Evolutionary conservation across 805 yeast species (phyloP).

Genomic region (Grigorovia jiainica): DNA sequence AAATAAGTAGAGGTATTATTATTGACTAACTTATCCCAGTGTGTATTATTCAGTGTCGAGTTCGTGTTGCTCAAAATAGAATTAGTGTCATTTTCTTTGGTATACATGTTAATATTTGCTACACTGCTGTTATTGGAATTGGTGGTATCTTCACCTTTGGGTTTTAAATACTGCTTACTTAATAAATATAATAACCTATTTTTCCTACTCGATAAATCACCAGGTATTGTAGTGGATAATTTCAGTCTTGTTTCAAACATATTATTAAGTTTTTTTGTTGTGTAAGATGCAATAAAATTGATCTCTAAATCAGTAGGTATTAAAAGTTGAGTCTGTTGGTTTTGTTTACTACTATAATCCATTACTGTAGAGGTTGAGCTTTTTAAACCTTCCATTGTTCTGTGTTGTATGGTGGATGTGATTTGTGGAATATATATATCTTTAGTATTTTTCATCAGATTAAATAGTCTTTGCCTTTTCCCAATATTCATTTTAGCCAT

Average conservation of each 20-base stretch:
- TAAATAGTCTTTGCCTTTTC: slow-evolving; percentile 39
- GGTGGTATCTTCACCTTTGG: slow-evolving; percentile 3
- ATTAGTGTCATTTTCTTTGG: too few relatives aligned
- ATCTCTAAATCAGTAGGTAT: slow-evolving; percentile 49
- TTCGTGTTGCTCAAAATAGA: background rate
- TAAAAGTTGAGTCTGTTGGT: background rate
- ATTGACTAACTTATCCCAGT: too few relatives aligned
- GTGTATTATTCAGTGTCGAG: too few relatives aligned
- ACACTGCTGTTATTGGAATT: background rate
- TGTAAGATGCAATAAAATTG: slow-evolving; percentile 50
- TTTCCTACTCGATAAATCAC: slow-evolving; percentile 52
- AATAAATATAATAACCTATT: slow-evolving; percentile 59
- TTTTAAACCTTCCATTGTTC: slow-evolving; percentile 27
- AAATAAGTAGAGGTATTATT: too few relatives aligned
- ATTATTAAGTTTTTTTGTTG: slow-evolving; percentile 25
- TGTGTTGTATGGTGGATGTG: slow-evolving; percentile 38
- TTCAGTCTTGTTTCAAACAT: slow-evolving; percentile 50
- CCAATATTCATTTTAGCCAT: slow-evolving; percentile 5
- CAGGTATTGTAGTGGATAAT: slow-evolving; percentile 66
- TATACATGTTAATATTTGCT: too few relatives aligned
- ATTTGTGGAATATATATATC: slow-evolving; percentile 48
- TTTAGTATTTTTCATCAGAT: slow-evolving; percentile 45
- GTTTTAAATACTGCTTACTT: slow-evolving; percentile 43
- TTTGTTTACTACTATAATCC: slow-evolving; percentile 1
- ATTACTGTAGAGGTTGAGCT: background rate